Conservation (phyloP, 371 early-diverging fungal species). For the Polyrhizophydium stewartii region DNA sequence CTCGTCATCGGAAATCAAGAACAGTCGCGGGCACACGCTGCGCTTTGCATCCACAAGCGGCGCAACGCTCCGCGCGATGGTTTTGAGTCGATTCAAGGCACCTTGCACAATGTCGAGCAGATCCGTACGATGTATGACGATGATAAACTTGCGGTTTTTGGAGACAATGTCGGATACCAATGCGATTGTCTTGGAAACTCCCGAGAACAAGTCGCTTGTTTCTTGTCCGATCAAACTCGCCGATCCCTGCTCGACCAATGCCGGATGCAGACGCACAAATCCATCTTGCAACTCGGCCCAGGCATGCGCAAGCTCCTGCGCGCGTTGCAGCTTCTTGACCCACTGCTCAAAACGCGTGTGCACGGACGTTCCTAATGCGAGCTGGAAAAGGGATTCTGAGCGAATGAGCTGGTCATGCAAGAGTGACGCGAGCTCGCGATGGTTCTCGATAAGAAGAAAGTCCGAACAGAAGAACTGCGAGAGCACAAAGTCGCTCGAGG, state of each 20-base stretch:
- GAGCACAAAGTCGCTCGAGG: conserved; percentile 27
- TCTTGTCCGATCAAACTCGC: not conserved
- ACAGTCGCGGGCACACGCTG: conserved; percentile 38
- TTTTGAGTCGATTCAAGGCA: conserved; percentile 22
- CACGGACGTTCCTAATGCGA: not conserved
- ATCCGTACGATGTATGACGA: conserved; percentile 30
- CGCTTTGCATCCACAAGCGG: conserved; percentile 36
- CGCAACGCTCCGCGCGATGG: conserved; percentile 26
- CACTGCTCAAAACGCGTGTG: conserved; percentile 13
- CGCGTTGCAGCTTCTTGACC: conserved; percentile 12
- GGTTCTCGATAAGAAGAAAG: conserved; percentile 11
- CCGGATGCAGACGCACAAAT: conserved; percentile 14
- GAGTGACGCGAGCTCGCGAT: conserved; percentile 2
- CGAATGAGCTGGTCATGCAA: conserved; percentile 20
- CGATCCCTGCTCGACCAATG: conserved; percentile 5
- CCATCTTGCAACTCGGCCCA: conserved; percentile 14
- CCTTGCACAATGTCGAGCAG: conserved; percentile 35
- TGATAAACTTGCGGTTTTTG: conserved; percentile 35
- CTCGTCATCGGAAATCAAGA: conserved; percentile 44
- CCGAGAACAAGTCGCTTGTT: conserved; percentile 6
- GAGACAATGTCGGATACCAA: conserved; percentile 25
- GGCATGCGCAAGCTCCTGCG: conserved; percentile 10
- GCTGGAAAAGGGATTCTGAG: conserved; percentile 7
- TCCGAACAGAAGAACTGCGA: conserved; percentile 6
- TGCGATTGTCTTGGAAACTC: conserved; percentile 14